These are phyloP conservation scores for Penicillium flavigenum DNA, from an alignment of 495 filamentous ascomycete genomes.

Conservation along the genomic window DNA sequence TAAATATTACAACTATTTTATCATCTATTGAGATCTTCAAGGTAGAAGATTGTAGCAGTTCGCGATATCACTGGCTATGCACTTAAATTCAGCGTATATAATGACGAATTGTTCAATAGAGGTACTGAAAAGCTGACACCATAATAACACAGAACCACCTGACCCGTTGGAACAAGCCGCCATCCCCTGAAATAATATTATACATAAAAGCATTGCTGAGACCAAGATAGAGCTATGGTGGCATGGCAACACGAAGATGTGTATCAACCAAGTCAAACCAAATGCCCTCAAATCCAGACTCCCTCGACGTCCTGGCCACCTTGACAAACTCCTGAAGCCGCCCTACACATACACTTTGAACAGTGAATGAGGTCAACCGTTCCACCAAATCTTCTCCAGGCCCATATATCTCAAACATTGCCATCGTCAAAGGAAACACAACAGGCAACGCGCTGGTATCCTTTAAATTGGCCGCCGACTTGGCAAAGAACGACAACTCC, in stretches of 20 bases:
- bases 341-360: slow-evolving; percentile 25
- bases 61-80: too few species aligned
- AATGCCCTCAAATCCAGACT: slow-evolving; percentile 24
- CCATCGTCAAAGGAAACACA: slow-evolving; percentile 30
- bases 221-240: slow-evolving; percentile 15
- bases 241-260: slow-evolving; percentile 29
- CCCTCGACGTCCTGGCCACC: slow-evolving; percentile 21
- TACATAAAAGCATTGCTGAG: background rate
- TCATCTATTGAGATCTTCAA: too few species aligned
- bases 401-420: slow-evolving; percentile 31
- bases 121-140: background rate
- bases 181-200: background rate
- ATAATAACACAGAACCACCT: background rate
- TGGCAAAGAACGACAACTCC: slow-evolving; percentile 25
- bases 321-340: slow-evolving; percentile 28
- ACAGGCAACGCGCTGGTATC: slow-evolving; percentile 25
- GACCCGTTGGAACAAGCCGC: background rate
- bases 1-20: too few species aligned
- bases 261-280: slow-evolving; percentile 35
- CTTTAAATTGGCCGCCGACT: slow-evolving; percentile 8
- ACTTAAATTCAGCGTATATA: background rate
- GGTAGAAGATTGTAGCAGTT: too few species aligned
- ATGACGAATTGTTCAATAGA: background rate
- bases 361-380: slow-evolving; percentile 19
- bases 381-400: slow-evolving; percentile 29